Percentiles rank a stretch among this genome's conserved stretches.
Evolutionary conservation across 2,329 filamentous ascomycete genomes (phyloP).

Genomic region (Aspergillus jensenii): DNA sequence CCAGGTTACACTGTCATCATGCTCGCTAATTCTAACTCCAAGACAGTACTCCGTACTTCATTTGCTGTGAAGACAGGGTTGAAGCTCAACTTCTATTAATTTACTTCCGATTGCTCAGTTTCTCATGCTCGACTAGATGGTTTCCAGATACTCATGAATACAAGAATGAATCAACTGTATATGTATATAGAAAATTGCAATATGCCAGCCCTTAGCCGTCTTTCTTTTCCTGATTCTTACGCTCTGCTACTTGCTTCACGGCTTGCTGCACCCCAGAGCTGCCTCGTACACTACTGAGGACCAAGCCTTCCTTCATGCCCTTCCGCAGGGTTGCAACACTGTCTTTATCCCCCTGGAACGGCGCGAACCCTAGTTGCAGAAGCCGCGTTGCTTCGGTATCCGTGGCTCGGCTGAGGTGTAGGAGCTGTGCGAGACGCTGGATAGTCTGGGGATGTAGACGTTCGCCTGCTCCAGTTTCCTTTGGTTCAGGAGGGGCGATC

Average conservation of each 20-base stretch:
- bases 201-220: conserved; percentile 14
- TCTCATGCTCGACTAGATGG: neutral
- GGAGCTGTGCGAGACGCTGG: conserved; percentile 67
- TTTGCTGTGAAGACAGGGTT: neutral
- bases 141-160: neutral
- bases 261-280: conserved; percentile 83
- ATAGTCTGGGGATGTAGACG: conserved; percentile 49
- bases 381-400: conserved; percentile 70
- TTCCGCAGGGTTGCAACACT: conserved; percentile 64
- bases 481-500: conserved; percentile 66
- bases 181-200: neutral
- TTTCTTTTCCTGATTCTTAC: conserved; percentile 47
- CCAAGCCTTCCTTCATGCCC: conserved; percentile 80
- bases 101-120: neutral
- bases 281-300: conserved; percentile 78
- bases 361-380: conserved; percentile 75
- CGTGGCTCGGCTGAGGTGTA: conserved; percentile 57
- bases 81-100: neutral
- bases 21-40: neutral
- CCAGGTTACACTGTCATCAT: neutral
- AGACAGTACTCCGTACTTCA: neutral
- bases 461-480: conserved; percentile 32
- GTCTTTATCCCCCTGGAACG: conserved; percentile 72
- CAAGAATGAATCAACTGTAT: neutral
- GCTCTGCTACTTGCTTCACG: conserved; percentile 66